Evolutionary conservation across 768 basidiomycete species (phyloP), one percentile per base, ranked within the genome.

Genomic region (Chalciporus piperatus): DNA sequence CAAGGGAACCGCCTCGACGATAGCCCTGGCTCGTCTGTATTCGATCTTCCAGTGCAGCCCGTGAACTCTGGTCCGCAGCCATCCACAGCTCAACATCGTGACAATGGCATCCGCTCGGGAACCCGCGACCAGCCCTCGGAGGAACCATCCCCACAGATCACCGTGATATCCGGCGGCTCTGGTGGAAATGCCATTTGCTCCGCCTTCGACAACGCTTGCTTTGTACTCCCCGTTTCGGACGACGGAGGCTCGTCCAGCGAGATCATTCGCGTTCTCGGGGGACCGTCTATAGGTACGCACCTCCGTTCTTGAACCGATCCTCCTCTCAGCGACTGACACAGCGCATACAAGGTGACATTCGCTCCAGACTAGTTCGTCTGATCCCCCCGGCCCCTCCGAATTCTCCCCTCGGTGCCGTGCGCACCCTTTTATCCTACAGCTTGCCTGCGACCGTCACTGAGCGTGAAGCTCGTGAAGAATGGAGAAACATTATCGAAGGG

Each of bases 191-290:
- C 89, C 19, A 88, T 98, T 57, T 93, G 91, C 58, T 75, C 87
- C 37, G 91, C 92, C 3, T 97, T 98, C 63, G 78, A 77, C 3
- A 62, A 76, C 54, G 84, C 89, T 20, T 86, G 83, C 62, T 92
- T 94, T 62, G 85, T 94, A 22, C 75, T 98, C 30, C 95, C 95
- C 6, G 91, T 98, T 28, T 95, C 92, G 6, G 95, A 98, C 64
- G 93, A 98, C 66, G 95, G 95, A 1, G 95, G 95, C 40, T 93
- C 91, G 3, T 96, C 93, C 3, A 90, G 89, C 57, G 94, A 97
- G 74, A 96, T 96, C 47, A 90, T 94, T 46, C 83, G 94, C 44
- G 92, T 94, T 20, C 76, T 98, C 47, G 89, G 88, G 16, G 90
- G 90, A 3, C 89, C 90, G 19, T 92, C 90, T 30, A 82, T 94